Base-by-base conservation (phyloP, 768 basidiomycete genomes). In the Tricholoma flavovirens region DNA sequence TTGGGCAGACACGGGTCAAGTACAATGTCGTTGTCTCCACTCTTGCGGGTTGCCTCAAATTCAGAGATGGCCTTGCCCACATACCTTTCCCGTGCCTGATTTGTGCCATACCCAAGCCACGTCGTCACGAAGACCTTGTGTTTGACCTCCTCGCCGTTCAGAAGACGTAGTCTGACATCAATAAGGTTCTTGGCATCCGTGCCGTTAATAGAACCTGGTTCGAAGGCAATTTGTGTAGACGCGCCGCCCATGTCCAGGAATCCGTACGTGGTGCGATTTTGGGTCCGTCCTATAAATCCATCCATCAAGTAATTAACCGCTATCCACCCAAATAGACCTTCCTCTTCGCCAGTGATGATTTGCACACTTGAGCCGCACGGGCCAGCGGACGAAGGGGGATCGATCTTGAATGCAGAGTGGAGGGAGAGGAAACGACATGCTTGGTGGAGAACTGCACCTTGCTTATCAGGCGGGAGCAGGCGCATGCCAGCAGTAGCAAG, bases 231-330 rank as follows among this genome's bases (percentile, higher is more conserved):
- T 71, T 99, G 97, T 7, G 96, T 98, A 12, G 95, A 98, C 15
- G 97, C 97, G 22, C 97, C 96, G 52, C 97, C 97, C 97, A 98
- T 99, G 69, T 99, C 97, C 61, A 99, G 77, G 70, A 99, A 99
- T 5, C 97, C 97, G 65, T 93, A 98, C 4, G 96, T 98, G 17
- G 92, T 91, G 49, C 78, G 80, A 67, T 83, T 78, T 51, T 80
- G 67, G 53, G 69, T 73, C 0, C 71, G 69, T 9, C 78, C 78
- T 7, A 76, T 77, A 66, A 99, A 99, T 1, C 95, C 96, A 65
- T 98, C 90, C 92, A 98, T 95, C 49, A 98, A 85, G 69, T 99
- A 98, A 71, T 98, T 99, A 64, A 98, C 93, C 0, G 95, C 94
- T 55, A 99, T 93, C 97, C 97, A 99, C 0, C 97, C 97, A 71